Evolutionary conservation across 2,329 filamentous ascomycete genomes (phyloP).

Genomic region (Colletotrichum falcatum): DNA sequence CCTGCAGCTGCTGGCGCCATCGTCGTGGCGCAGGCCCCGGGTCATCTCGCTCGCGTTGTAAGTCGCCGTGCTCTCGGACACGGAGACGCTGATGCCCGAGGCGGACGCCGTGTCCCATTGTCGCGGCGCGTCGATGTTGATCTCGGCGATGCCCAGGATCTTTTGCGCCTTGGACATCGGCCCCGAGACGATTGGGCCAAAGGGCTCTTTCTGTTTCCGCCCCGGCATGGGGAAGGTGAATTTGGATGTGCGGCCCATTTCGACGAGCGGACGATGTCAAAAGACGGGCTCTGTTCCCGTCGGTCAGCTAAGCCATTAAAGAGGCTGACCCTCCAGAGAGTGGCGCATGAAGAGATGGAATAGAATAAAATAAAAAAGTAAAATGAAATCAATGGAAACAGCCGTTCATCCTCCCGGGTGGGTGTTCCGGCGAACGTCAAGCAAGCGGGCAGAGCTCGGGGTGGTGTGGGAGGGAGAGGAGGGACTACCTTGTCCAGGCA

Average conservation of each 20-base stretch:
- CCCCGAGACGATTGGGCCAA: slow-evolving; percentile 48
- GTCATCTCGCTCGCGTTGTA: slow-evolving; percentile 46
- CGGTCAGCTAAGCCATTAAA: slow-evolving; percentile 24
- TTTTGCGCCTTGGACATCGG: slow-evolving; percentile 64
- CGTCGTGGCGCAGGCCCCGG: slow-evolving; percentile 21
- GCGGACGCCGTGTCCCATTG: slow-evolving; percentile 59
- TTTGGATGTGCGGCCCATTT: slow-evolving; percentile 56
- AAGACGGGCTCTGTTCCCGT: slow-evolving; percentile 22
- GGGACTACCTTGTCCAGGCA: slow-evolving; percentile 41
- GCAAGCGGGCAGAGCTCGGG: slow-evolving; percentile 19
- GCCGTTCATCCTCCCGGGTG: not conserved
- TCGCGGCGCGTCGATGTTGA: slow-evolving; percentile 55
- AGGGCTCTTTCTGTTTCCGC: slow-evolving; percentile 56
- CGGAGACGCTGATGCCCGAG: slow-evolving; percentile 58
- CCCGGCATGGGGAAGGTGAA: slow-evolving; percentile 63
- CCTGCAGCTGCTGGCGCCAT: slow-evolving; percentile 42
- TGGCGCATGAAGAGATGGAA: not conserved
- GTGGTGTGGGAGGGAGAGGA: slow-evolving; percentile 2
- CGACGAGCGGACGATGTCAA: slow-evolving; percentile 24
- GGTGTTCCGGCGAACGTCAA: slow-evolving; percentile 22
- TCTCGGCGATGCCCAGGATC: slow-evolving; percentile 60
- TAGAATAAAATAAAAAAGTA: slow-evolving; percentile 1
- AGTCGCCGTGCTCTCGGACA: slow-evolving; percentile 54
- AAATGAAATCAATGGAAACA: not conserved
- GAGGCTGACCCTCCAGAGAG: not conserved